Percentiles rank a stretch among this genome's conserved stretches.
Evolutionary conservation across 257 asterid genomes (phyloP).

Genomic region (Solanum piurae): DNA sequence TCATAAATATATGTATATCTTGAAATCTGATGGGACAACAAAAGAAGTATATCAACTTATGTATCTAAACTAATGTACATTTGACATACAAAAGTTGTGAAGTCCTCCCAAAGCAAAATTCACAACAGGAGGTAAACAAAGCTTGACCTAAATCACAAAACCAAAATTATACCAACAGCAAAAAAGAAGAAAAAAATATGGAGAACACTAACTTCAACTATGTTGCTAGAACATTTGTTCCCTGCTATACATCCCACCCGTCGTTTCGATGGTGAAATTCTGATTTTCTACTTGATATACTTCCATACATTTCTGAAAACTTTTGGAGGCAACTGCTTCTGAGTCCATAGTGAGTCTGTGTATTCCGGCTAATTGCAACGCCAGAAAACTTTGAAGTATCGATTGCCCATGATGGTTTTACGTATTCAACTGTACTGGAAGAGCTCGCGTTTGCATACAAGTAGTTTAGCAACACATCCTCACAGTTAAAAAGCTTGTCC

Average conservation of each 20-base stretch:
- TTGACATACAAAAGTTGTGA: constrained; percentile 20
- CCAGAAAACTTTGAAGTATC: constrained; percentile 79
- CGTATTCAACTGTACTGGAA: constrained; percentile 52
- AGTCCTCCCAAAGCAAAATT: constrained; percentile 23
- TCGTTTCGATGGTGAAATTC: constrained; percentile 59
- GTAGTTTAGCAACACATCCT: constrained; percentile 85
- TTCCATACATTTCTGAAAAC: constrained; percentile 65
- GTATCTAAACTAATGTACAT: constrained; percentile 30
- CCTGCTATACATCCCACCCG: constrained; percentile 90
- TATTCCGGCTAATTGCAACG: constrained; percentile 74
- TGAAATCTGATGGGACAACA: not conserved
- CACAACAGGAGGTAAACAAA: constrained; percentile 16
- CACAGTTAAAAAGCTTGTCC: constrained; percentile 65
- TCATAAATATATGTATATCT: not conserved
- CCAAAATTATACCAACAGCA: constrained; percentile 7
- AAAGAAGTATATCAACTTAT: not conserved
- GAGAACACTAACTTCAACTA: not conserved
- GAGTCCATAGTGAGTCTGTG: constrained; percentile 54
- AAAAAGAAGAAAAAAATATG: not conserved
- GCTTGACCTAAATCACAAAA: constrained; percentile 1
- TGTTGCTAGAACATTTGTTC: constrained; percentile 1
- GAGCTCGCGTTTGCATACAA: constrained; percentile 73
- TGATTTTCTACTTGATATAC: constrained; percentile 42
- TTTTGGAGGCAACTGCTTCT: constrained; percentile 49
- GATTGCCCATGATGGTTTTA: constrained; percentile 59